A percentile compares a stretch with the other conserved stretches of the same genome.
These are phyloP conservation scores for Fomitopsis pulvina DNA, from an alignment of 768 basidiomycete species.

Conservation along the genomic window DNA sequence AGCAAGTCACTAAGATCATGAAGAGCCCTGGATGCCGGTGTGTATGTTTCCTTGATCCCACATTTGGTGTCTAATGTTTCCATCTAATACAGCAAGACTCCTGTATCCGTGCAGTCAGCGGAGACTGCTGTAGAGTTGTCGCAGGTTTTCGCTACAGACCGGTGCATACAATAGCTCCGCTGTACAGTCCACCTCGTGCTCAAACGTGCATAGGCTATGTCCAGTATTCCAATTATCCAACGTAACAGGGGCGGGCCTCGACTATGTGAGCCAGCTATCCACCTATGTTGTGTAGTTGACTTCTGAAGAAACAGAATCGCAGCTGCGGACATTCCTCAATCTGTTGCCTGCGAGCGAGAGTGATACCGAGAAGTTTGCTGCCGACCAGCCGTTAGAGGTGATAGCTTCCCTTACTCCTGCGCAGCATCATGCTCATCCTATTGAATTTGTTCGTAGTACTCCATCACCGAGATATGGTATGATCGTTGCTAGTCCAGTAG, in stretches of 20 bases:
- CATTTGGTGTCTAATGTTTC: neutral
- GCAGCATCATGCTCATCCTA: neutral
- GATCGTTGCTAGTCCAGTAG: neutral
- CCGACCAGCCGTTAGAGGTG: conserved; percentile 80
- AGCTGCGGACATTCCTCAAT: conserved; percentile 89
- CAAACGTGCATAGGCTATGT: conserved; percentile 50
- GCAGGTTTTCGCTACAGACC: conserved; percentile 65
- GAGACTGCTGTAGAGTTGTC: conserved; percentile 81
- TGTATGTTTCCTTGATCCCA: conserved; percentile 10
- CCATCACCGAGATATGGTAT: conserved; percentile 71
- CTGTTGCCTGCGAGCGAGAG: conserved; percentile 82
- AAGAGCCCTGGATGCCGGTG: conserved; percentile 90
- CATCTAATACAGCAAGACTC: conserved; percentile 50
- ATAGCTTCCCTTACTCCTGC: too few relatives aligned
- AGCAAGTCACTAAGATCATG: conserved; percentile 89
- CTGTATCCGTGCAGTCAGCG: conserved; percentile 76
- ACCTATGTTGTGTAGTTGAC: neutral
- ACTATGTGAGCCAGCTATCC: conserved; percentile 45
- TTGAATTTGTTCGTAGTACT: conserved; percentile 43
- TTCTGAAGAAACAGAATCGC: too few relatives aligned
- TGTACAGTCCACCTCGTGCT: neutral
- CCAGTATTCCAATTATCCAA: conserved; percentile 92
- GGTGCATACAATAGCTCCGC: conserved; percentile 29
- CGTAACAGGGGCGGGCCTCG: conserved; percentile 89
- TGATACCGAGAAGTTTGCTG: conserved; percentile 73